These are phyloP conservation scores for Caloboletus inedulis DNA, from an alignment of 1,284 basidiomycete genomes.

Conservation along the genomic window DNA sequence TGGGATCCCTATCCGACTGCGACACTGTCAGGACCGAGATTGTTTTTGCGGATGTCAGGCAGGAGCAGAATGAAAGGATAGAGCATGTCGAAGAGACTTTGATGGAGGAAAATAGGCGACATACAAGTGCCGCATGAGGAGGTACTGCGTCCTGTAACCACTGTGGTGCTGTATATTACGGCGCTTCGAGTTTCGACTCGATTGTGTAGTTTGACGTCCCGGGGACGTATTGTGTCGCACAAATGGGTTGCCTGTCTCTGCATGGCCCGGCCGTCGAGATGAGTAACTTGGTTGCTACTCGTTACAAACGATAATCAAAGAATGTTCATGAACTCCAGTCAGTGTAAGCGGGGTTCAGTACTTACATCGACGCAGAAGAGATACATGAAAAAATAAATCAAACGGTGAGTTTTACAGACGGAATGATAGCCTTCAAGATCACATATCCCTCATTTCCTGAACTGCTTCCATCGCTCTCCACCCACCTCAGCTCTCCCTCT, in stretches of 20 bases:
- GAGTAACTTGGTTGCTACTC: no score
- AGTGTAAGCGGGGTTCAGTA: no score
- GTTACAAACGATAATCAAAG: not conserved
- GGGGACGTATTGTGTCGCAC: not conserved
- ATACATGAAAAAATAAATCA: slow-evolving; percentile 13
- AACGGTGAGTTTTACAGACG: slow-evolving; percentile 19
- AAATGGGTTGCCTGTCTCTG: no score
- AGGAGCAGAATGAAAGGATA: not conserved
- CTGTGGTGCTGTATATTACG: no score
- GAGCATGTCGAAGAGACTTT: not conserved
- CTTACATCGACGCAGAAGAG: not conserved
- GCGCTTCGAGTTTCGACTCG: not conserved
- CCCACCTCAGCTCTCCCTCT: slow-evolving; percentile 26
- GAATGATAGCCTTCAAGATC: slow-evolving; percentile 17
- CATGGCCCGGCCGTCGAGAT: no score
- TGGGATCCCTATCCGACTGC: not conserved
- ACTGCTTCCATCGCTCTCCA: slow-evolving; percentile 20
- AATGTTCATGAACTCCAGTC: not conserved
- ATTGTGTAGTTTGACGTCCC: not conserved
- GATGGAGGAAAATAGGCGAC: not conserved
- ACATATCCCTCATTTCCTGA: slow-evolving; percentile 20
- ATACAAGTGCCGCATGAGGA: no score
- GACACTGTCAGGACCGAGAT: not conserved
- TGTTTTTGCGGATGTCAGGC: not conserved
- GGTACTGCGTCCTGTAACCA: no score